Evolutionary conservation across 164 flowering plant genomes (phyloP), one percentile per base, ranked within the genome.

Genomic region (Dillenia turbinata): DNA sequence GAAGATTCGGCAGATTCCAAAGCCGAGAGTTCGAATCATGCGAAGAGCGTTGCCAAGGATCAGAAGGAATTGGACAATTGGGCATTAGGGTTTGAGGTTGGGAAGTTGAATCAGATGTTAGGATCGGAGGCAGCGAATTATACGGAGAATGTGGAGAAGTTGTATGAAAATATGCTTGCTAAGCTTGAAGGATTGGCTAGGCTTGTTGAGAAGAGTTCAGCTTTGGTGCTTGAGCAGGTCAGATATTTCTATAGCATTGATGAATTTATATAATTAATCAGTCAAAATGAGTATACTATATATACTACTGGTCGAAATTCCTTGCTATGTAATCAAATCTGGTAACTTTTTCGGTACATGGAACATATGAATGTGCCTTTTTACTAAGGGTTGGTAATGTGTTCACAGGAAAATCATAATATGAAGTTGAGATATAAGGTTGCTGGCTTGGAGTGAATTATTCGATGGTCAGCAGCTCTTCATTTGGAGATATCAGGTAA

Each of bases 111-210:
- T 24, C 57, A 77, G 61, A 62, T 93, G 71, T 55, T 89, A 66
- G 95, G 97, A 40, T 63, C 89, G 0, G 83, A 81, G 15, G 87
- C 91, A 0, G 67, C 73, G 1, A 69, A 55, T 71, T 86, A 85
- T 65, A 79, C 85, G 0, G 70, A 61, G 0, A 84, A 83, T 10
- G 52, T 89, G 77, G 97, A 94, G 82, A 79, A 79, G 52, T 75
- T 94, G 83, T 94, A 91, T 64, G 80, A 72, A 72, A 80, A 81
- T 60, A 94, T 91, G 98, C 79, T 91, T 10, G 73, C 63, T 3
- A 94, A 91, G 74, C 75, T 89, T 8, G 85, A 89, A 52, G 73
- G 73, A 7, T 70, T 89, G 82, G 83, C 91, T 0, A 71, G 77
- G 59, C 66, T 63, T 3, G 95, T 91, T 53, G 98, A 89, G 81